These are phyloP conservation scores for Ailanthus altissimus DNA, from an alignment of 345 rosid species.

Conservation along the genomic window DNA sequence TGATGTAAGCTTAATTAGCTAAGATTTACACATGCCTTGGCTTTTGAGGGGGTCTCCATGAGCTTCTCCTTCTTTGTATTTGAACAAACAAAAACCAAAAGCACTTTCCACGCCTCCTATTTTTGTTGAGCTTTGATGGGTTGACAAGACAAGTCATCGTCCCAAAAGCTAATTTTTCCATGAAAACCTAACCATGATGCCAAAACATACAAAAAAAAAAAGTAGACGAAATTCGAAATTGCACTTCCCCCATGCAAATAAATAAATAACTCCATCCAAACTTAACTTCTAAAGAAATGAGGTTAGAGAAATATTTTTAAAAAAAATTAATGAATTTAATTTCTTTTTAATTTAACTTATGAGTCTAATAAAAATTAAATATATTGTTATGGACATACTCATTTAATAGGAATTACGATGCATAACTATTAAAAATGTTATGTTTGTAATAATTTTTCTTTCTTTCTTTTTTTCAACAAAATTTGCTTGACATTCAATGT, in stretches of 20 bases:
- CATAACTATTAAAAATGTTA: no score
- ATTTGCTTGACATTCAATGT: no score
- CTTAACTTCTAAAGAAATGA: not conserved
- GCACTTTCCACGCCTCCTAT: not conserved
- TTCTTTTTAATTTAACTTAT: not conserved
- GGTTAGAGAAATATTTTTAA: not conserved
- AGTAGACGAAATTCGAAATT: no score
- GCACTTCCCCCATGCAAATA: not conserved
- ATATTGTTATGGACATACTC: no score
- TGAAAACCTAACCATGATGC: constrained; percentile 6
- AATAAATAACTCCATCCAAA: not conserved
- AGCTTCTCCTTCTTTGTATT: not conserved
- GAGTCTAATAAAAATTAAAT: not conserved
- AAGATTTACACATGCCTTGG: not conserved
- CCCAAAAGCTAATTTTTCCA: constrained; percentile 13
- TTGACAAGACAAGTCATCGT: constrained; percentile 1
- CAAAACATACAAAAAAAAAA: not conserved
- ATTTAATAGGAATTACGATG: no score
- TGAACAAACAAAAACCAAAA: constrained; percentile 21
- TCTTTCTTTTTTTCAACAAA: no score
- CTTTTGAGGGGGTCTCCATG: not conserved
- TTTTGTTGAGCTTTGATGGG: not conserved
- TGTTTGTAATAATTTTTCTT: no score
- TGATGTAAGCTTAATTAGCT: not conserved
- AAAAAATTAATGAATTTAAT: not conserved